Base-by-base conservation (phyloP, 2,329 filamentous ascomycete species). In the Pyrenophora teres region DNA sequence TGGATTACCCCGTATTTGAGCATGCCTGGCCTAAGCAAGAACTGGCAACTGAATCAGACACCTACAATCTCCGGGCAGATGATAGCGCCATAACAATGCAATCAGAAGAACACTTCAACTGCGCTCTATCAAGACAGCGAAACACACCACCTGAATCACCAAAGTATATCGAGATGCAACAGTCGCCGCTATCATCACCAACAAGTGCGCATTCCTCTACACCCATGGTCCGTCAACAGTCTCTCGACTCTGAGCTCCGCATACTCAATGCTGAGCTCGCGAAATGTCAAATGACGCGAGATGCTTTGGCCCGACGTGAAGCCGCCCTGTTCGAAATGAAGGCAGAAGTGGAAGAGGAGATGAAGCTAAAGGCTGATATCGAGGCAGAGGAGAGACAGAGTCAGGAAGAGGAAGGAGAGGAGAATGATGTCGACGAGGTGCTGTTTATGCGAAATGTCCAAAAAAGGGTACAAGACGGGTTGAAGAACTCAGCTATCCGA, bases 291-390 rank as follows among this genome's bases (percentile, higher is more conserved):
- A 16, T 30, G 38, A 48, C 46, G 13, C 46, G 21, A 10, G 38
- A 48, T 27, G 46, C 46, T 7, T 13, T 48, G 13, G n/a, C 31
- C 19, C 38, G 46, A 13, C 38, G 46, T 12, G 46, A 48, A 18
- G 23, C 23, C 2, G 46, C 18, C 9, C n/a, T 48, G 2, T 3
- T 16, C 16, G 44, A 47, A 18, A 16, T 27, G 4, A 47, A 47
- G 31, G 37, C 19, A 30, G 44, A 47, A 0, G 40, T 47, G 2
- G 3, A 32, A 10, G n/a, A 37, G 5, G 30, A 48, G 6, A 37
- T 16, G 1, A 37, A 19, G 9, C 41, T 41, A 31, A 7, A 16
- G 1, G 21, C 35, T 6, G 31, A 48, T 3, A 23, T 30, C 7
- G 30, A 48, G 13, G 31, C 31, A 6, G 27, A 31, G 12, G 45